phyloP scores from a whole-genome alignment of 768 basidiomycete species.

The Nidula microcarpa region DNA sequence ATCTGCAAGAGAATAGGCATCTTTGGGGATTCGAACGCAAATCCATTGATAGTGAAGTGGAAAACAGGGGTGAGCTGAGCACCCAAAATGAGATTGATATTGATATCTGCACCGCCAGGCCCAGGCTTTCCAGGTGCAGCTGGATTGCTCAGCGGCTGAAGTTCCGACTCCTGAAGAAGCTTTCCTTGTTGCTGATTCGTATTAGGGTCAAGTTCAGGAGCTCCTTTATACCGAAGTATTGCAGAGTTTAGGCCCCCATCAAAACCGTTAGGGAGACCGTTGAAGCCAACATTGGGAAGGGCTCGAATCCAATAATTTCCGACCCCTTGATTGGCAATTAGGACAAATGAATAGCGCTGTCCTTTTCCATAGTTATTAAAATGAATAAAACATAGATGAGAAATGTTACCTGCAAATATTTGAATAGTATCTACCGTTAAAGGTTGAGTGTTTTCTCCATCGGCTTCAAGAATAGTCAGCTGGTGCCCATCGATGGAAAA shows the following conservation, averaged over 20 bases:
- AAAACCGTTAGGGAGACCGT: conserved; percentile 14
- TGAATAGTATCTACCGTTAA: conserved; percentile 33
- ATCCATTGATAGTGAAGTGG: conserved; percentile 26
- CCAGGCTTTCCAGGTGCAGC: conserved; percentile 24
- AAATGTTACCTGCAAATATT: conserved; percentile 32
- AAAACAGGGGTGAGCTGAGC: conserved; percentile 7
- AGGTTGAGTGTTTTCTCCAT: conserved; percentile 35
- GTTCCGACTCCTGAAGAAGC: conserved; percentile 6
- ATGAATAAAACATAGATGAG: neutral
- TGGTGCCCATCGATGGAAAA: conserved; percentile 45
- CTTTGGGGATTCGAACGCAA: conserved; percentile 21
- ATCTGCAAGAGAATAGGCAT: conserved; percentile 43
- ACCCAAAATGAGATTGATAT: conserved; percentile 7
- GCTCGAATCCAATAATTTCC: conserved; percentile 42
- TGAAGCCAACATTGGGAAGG: conserved; percentile 14
- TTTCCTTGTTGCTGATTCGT: neutral
- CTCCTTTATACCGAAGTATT: conserved; percentile 34
- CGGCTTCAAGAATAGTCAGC: conserved; percentile 45
- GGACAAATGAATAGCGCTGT: conserved; percentile 32
- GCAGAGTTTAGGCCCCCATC: conserved; percentile 29
- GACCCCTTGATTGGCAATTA: conserved; percentile 36
- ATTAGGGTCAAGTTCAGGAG: conserved; percentile 22
- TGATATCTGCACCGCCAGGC: conserved; percentile 25
- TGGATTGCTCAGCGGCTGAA: conserved; percentile 12
- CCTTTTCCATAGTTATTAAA: conserved; percentile 12